Evolutionary conservation across 2,329 filamentous ascomycete genomes (phyloP).

Genomic region (Epichloe glyceriae): DNA sequence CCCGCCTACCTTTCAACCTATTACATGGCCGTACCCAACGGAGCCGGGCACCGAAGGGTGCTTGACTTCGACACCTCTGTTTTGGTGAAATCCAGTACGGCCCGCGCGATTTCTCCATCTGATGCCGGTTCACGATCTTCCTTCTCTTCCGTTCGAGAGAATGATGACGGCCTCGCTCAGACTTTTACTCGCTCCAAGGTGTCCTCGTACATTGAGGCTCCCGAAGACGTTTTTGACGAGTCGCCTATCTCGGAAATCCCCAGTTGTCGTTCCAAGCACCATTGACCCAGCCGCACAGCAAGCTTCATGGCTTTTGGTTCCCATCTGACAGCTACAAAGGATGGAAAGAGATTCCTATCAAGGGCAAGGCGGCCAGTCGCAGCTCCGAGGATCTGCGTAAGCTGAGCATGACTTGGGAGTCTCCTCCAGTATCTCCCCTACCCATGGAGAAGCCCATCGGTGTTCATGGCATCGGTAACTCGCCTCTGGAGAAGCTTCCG

Average conservation of each 20-base stretch:
- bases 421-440: conserved; percentile 21
- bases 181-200: conserved; percentile 51
- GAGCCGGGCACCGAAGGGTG: conserved; percentile 15
- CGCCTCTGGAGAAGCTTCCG: conserved; percentile 55
- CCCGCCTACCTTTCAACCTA: background rate
- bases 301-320: conserved; percentile 44
- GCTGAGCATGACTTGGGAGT: conserved; percentile 41
- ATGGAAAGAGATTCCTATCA: conserved; percentile 50
- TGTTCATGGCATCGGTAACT: conserved; percentile 29
- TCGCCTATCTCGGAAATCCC: conserved; percentile 28
- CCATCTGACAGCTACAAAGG: conserved; percentile 46
- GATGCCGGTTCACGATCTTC: conserved; percentile 36
- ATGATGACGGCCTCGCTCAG: conserved; percentile 45
- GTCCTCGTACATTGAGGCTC: conserved; percentile 39
- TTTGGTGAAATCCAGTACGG: conserved; percentile 24
- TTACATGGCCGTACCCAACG: conserved; percentile 17
- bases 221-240: conserved; percentile 40
- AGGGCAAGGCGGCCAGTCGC: conserved; percentile 45
- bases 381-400: conserved; percentile 48
- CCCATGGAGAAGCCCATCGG: conserved; percentile 18
- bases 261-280: conserved; percentile 36
- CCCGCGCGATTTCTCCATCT: conserved; percentile 23
- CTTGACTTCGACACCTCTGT: conserved; percentile 23
- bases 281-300: conserved; percentile 41
- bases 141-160: conserved; percentile 50